Evolutionary conservation across 148 eudicot species (phyloP).

Genomic region (Rheum nobile): DNA sequence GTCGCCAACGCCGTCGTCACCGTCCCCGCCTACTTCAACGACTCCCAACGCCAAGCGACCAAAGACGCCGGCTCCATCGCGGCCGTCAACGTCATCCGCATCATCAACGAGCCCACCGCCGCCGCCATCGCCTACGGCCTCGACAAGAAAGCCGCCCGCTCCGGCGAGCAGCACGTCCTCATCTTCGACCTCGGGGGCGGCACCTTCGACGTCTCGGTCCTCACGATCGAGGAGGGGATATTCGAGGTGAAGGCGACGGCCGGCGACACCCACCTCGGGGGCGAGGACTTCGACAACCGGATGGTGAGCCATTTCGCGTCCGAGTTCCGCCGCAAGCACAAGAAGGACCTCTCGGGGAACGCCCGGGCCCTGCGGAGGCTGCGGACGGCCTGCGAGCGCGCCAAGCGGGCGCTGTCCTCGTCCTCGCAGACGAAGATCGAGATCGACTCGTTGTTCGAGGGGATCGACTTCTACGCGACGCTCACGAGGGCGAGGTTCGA

Average conservation of each 20-base stretch:
- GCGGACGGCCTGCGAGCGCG: constrained; percentile 27
- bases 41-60: constrained; percentile 22
- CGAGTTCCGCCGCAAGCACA: constrained; percentile 29
- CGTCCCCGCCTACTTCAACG: constrained; percentile 14
- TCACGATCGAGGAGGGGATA: constrained; percentile 29
- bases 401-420: constrained; percentile 22
- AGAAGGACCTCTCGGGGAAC: constrained; percentile 25
- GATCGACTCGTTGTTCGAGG: constrained; percentile 27
- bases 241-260: constrained; percentile 34
- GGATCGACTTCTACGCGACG: constrained; percentile 25
- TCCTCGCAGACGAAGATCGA: constrained; percentile 23
- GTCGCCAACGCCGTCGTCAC: constrained; percentile 20
- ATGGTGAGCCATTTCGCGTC: constrained; percentile 23
- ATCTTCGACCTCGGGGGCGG: constrained; percentile 30
- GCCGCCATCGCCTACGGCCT: constrained; percentile 31
- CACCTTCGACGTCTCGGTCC: constrained; percentile 25
- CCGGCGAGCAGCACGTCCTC: constrained; percentile 22
- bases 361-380: constrained; percentile 25
- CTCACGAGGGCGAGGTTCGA: constrained; percentile 29
- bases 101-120: constrained; percentile 28
- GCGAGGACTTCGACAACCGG: constrained; percentile 29
- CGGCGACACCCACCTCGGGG: constrained; percentile 29
- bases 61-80: constrained; percentile 25
- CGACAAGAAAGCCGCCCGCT: constrained; percentile 18
- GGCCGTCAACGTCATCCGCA: constrained; percentile 21